Percentiles rank a stretch among this genome's conserved stretches.
Evolutionary conservation across 352 stramenopile genomes (phyloP).

Genomic region (Pythium angustatum): DNA sequence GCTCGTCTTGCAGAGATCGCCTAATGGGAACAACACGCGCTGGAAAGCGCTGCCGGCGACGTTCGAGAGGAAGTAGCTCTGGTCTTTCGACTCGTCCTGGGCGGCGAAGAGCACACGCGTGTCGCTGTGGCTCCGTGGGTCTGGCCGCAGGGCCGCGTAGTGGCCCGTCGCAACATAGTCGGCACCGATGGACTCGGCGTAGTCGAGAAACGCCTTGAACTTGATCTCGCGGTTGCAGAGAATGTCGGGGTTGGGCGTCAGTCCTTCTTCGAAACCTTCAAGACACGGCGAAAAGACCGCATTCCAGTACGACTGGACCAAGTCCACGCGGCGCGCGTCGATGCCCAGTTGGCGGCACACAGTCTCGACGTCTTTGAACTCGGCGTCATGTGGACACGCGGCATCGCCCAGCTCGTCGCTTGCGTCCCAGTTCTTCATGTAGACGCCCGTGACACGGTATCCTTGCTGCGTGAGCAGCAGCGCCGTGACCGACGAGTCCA

Average conservation of each 20-base stretch:
- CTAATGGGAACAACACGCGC: constrained; percentile 95
- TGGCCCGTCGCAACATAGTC: constrained; percentile 97
- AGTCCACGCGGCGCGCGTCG: constrained; percentile 84
- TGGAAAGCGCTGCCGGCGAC: constrained; percentile 68
- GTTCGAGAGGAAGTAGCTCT: constrained; percentile 97
- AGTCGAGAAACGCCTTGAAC: constrained; percentile 96
- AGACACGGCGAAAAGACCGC: constrained; percentile 97
- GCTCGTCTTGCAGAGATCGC: constrained; percentile 88
- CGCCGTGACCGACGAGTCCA: constrained; percentile 97
- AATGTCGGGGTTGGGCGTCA: constrained; percentile 94
- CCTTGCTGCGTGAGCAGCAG: constrained; percentile 90
- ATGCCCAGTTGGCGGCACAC: constrained; percentile 93
- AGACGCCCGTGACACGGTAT: constrained; percentile 94
- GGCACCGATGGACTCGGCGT: constrained; percentile 78
- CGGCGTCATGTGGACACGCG: constrained; percentile 86
- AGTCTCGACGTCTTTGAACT: constrained; percentile 92
- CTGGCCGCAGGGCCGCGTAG: constrained; percentile 84
- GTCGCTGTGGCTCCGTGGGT: constrained; percentile 14
- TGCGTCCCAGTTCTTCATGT: constrained; percentile 99
- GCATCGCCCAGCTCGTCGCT: constrained; percentile 89
- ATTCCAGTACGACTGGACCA: constrained; percentile 97
- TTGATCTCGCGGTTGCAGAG: constrained; percentile 98
- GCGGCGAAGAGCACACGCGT: constrained; percentile 79
- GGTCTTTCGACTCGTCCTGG: constrained; percentile 91
- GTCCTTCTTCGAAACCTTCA: constrained; percentile 77